These are phyloP conservation scores for Arthrobotrys musiformis DNA, from an alignment of 2,329 filamentous ascomycete genomes.

Conservation along the genomic window DNA sequence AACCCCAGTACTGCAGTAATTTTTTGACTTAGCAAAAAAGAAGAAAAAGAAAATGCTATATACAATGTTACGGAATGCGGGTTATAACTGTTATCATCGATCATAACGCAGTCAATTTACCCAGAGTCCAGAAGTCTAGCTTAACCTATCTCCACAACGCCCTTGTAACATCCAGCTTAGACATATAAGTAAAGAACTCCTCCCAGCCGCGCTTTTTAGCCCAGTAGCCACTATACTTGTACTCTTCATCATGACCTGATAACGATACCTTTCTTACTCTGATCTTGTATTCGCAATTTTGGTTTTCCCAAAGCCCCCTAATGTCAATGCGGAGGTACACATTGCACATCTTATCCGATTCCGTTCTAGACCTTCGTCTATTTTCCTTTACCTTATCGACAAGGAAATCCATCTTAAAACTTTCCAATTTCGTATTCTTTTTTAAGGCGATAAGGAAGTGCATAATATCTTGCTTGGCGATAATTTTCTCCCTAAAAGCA, in stretches of 20 bases:
- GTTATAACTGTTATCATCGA: not conserved
- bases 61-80: not conserved
- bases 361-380: not conserved
- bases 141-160: not conserved
- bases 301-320: not conserved
- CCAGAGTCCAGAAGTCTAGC: not conserved
- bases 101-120: not conserved
- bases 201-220: constrained; percentile 29
- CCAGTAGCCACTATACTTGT: constrained; percentile 16
- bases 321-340: constrained; percentile 31
- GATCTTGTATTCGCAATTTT: constrained; percentile 33
- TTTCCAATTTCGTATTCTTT: constrained; percentile 3
- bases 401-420: constrained; percentile 29
- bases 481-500: constrained; percentile 7
- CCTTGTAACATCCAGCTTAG: not conserved
- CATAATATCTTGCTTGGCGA: constrained; percentile 31
- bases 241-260: constrained; percentile 2
- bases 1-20: no score
- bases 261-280: constrained; percentile 23
- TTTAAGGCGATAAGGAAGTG: constrained; percentile 17
- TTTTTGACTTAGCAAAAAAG: no score
- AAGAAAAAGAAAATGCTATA: not conserved
- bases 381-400: not conserved
- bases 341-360: not conserved
- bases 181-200: constrained; percentile 25